Evolutionary conservation across 352 stramenopile genomes (phyloP).

Genomic region (Phytophthora foliorum): DNA sequence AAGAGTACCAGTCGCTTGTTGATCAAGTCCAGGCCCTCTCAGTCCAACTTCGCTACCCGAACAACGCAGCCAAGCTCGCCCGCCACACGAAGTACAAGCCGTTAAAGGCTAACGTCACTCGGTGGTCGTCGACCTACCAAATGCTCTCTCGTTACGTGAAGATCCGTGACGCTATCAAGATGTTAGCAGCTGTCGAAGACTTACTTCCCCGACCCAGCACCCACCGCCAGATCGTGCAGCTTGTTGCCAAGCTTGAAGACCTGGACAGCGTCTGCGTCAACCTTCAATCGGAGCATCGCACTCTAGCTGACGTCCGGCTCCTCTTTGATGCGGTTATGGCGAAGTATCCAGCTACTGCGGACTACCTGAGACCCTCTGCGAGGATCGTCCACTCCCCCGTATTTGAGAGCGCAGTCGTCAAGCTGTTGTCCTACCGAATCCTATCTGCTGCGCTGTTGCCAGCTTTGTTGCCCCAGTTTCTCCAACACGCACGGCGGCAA

Average conservation of each 20-base stretch:
- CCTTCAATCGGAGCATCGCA: not conserved
- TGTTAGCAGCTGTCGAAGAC: constrained; percentile 7
- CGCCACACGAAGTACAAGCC: not conserved
- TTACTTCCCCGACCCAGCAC: constrained; percentile 1
- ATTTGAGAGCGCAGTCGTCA: constrained; percentile 11
- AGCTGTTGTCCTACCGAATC: not conserved
- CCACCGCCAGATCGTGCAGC: constrained; percentile 6
- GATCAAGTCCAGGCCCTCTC: not conserved
- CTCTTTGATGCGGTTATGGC: constrained; percentile 10
- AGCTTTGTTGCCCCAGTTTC: no score
- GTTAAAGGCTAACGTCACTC: not conserved
- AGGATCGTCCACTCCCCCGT: constrained; percentile 4
- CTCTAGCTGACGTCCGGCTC: not conserved
- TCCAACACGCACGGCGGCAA: no score
- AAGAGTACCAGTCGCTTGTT: not conserved
- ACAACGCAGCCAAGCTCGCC: constrained; percentile 1
- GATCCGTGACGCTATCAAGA: constrained; percentile 14
- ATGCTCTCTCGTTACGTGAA: constrained; percentile 13
- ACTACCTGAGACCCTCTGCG: not conserved
- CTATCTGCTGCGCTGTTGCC: no score
- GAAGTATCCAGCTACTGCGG: not conserved
- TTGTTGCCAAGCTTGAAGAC: not conserved
- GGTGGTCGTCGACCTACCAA: constrained; percentile 7
- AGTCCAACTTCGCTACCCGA: not conserved
- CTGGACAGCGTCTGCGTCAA: constrained; percentile 9